These are phyloP conservation scores for Sphagnum fallax DNA, from an alignment of 228 moss, liverwort and hornwort species.

Conservation along the genomic window DNA sequence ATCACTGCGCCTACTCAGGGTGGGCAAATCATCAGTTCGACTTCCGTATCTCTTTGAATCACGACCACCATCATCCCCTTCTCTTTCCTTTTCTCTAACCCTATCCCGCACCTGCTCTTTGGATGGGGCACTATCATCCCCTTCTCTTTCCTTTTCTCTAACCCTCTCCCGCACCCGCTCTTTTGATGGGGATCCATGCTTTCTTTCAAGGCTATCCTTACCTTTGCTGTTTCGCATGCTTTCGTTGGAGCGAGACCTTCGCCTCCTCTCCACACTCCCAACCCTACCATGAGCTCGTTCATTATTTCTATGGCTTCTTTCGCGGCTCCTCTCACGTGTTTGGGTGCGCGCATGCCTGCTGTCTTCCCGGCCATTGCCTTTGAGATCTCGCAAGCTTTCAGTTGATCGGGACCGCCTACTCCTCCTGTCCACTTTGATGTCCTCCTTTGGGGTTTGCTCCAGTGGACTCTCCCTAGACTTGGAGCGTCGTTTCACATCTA, in stretches of 20 bases:
- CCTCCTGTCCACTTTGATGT: background rate
- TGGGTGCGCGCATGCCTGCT: conserved; percentile 8
- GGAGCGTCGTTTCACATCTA: conserved; percentile 13
- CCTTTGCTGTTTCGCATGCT: conserved; percentile 20
- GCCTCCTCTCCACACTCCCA: conserved; percentile 15
- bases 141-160: too few species aligned
- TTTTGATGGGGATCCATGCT: background rate
- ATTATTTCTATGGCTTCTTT: conserved; percentile 9
- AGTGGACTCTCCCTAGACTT: conserved; percentile 24
- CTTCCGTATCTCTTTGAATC: too few species aligned
- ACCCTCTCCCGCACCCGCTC: too few species aligned
- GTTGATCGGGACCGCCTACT: conserved; percentile 18
- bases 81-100: too few species aligned
- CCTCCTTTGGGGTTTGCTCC: background rate
- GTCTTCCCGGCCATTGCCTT: background rate
- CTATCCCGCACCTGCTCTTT: too few species aligned
- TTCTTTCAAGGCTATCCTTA: background rate
- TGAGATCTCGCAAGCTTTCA: conserved; percentile 20
- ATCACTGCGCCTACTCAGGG: too few species aligned
- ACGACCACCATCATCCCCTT: too few species aligned
- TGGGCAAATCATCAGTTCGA: too few species aligned
- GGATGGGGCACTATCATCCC: too few species aligned
- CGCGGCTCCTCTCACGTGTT: conserved; percentile 12
- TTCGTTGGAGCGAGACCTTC: conserved; percentile 25
- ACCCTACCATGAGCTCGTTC: background rate